Percentiles rank a stretch among this genome's conserved stretches.
These are phyloP conservation scores for Cadophora sp. DNA, from an alignment of 2,329 filamentous ascomycete species.

Conservation along the genomic window DNA sequence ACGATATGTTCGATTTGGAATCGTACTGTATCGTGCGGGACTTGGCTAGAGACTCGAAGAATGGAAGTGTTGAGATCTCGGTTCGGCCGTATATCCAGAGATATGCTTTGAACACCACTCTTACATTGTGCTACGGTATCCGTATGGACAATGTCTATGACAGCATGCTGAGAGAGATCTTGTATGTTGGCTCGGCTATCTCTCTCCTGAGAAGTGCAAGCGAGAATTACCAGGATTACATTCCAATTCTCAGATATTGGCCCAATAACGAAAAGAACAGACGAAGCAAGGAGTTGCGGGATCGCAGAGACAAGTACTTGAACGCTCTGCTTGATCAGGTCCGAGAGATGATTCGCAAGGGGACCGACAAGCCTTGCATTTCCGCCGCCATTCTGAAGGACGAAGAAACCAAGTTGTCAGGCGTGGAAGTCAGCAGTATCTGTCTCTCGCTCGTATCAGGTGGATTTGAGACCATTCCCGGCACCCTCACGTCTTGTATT, in stretches of 20 bases:
- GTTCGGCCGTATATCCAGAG: slow-evolving; percentile 59
- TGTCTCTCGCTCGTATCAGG: slow-evolving; percentile 59
- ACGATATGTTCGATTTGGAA: slow-evolving; percentile 61
- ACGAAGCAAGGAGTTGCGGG: slow-evolving; percentile 53
- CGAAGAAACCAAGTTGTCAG: slow-evolving; percentile 57
- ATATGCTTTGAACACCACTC: slow-evolving; percentile 59
- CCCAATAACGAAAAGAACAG: slow-evolving; percentile 59
- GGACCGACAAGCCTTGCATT: slow-evolving; percentile 61
- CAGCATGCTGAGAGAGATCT: slow-evolving; percentile 56
- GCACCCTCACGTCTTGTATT: slow-evolving; percentile 58
- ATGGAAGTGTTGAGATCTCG: slow-evolving; percentile 51
- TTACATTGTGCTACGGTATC: slow-evolving; percentile 61
- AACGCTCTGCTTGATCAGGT: slow-evolving; percentile 57
- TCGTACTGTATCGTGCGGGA: slow-evolving; percentile 57
- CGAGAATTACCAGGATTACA: slow-evolving; percentile 61
- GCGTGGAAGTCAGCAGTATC: slow-evolving; percentile 59
- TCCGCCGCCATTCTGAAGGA: slow-evolving; percentile 60
- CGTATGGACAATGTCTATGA: slow-evolving; percentile 61
- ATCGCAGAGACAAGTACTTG: slow-evolving; percentile 56
- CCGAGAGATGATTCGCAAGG: slow-evolving; percentile 56
- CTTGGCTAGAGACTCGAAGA: slow-evolving; percentile 51
- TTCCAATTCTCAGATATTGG: slow-evolving; percentile 55
- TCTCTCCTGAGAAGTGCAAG: slow-evolving; percentile 56
- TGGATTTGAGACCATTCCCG: slow-evolving; percentile 61
- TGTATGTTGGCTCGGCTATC: slow-evolving; percentile 59